Conservation (phyloP, 2,329 filamentous ascomycete genomes). For the Scedosporium aurantiacum region DNA sequence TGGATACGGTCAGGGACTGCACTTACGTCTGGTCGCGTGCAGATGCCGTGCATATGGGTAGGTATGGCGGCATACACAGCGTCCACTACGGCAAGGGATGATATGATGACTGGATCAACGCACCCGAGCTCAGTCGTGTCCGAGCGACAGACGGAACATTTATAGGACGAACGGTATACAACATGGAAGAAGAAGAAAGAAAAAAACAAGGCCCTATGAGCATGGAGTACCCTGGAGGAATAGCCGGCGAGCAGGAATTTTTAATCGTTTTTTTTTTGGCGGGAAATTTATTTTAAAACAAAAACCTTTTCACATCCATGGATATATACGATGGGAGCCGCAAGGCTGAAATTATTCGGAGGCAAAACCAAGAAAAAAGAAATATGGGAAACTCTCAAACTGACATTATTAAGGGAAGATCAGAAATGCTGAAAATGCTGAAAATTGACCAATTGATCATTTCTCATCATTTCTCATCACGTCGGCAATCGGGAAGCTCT, state of each 20-base stretch:
- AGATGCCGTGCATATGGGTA: slow-evolving; percentile 10
- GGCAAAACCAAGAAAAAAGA: slow-evolving; percentile 2
- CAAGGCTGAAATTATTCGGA: neutral
- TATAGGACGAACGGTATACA: too few relatives aligned
- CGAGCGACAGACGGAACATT: too few relatives aligned
- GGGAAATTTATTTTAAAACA: neutral
- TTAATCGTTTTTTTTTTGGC: neutral
- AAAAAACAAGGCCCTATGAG: too few relatives aligned
- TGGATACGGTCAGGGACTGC: slow-evolving; percentile 13
- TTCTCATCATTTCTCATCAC: neutral
- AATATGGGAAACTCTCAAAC: neutral
- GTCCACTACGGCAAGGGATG: neutral
- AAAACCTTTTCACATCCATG: neutral
- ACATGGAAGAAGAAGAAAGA: too few relatives aligned
- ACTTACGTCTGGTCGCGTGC: slow-evolving; percentile 7
- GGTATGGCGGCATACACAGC: slow-evolving; percentile 13
- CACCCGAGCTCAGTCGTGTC: too few relatives aligned
- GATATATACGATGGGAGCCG: neutral
- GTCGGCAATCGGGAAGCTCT: neutral
- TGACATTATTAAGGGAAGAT: neutral
- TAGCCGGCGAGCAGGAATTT: neutral
- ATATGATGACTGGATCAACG: neutral
- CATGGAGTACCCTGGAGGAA: too few relatives aligned
- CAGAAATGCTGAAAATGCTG: neutral
- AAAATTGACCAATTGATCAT: neutral